Evolutionary conservation across 257 asterid genomes (phyloP).

Genomic region (Rauvolfia tetraphylla): DNA sequence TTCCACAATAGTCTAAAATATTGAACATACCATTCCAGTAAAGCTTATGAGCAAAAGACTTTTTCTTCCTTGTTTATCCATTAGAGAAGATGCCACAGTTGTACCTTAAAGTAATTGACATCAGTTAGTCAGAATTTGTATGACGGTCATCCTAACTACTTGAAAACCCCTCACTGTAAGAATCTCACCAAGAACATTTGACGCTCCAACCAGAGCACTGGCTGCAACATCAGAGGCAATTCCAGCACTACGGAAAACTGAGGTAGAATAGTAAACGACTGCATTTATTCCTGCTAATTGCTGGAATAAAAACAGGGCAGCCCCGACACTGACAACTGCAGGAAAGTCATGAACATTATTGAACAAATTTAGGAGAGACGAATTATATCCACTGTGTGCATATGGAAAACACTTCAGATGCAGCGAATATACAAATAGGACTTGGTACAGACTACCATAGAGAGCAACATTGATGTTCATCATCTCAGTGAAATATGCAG

Average conservation of each 20-base stretch:
- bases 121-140: slow-evolving; percentile 21
- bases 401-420: neutral
- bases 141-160: slow-evolving; percentile 1
- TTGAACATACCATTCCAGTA: slow-evolving; percentile 77
- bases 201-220: slow-evolving; percentile 93
- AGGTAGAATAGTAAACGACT: slow-evolving; percentile 83
- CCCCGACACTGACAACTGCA: slow-evolving; percentile 96
- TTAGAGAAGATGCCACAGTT: slow-evolving; percentile 77
- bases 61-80: slow-evolving; percentile 96
- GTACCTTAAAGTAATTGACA: slow-evolving; percentile 53
- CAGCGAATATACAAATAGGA: neutral
- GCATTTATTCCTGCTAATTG: slow-evolving; percentile 97
- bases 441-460: neutral
- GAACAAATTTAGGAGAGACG: neutral
- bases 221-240: slow-evolving; percentile 90
- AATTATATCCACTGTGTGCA: too few relatives aligned
- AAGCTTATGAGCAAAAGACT: slow-evolving; percentile 86
- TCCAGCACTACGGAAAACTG: slow-evolving; percentile 95
- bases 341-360: neutral
- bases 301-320: slow-evolving; percentile 79
- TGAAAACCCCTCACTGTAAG: slow-evolving; percentile 4
- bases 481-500: neutral
- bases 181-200: slow-evolving; percentile 85
- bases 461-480: neutral
- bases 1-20: neutral